Percentiles rank a stretch among this genome's conserved stretches.
phyloP scores from a whole-genome alignment of 2,329 filamentous ascomycete species.

The Neonectria neomacrospora region DNA sequence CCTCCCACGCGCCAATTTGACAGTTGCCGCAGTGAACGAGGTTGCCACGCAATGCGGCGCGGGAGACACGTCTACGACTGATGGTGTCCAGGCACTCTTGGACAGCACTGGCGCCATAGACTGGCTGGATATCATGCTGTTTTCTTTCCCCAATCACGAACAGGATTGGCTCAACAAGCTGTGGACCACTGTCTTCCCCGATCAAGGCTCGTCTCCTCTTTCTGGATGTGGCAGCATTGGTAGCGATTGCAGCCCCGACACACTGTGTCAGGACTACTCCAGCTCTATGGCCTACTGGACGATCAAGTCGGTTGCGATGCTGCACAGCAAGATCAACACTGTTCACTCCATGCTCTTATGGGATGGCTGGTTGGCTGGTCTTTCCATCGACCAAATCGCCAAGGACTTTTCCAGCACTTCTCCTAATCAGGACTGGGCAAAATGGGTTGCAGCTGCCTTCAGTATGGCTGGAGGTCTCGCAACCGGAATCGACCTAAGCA shows the following conservation, averaged over 20 bases:
- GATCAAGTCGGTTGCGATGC: constrained; percentile 3
- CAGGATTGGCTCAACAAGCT: constrained; percentile 15
- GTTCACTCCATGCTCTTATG: constrained; percentile 8
- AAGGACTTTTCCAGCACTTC: constrained; percentile 7
- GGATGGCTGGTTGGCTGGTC: constrained; percentile 17
- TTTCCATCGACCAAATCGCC: constrained; percentile 13
- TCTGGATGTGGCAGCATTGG: constrained; percentile 12
- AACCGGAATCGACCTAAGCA: background rate
- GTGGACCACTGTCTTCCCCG: constrained; percentile 12
- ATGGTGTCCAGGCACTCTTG: constrained; percentile 10
- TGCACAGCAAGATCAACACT: constrained; percentile 17
- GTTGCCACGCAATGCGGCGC: background rate
- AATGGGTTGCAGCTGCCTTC: constrained; percentile 14
- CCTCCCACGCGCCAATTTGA: background rate
- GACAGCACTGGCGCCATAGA: background rate
- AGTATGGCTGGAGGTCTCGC: constrained; percentile 14
- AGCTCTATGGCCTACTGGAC: constrained; percentile 13
- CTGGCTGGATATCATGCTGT: constrained; percentile 16
- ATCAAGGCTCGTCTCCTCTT: constrained; percentile 8
- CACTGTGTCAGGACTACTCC: constrained; percentile 10
- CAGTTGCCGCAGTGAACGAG: background rate
- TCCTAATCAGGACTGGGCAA: constrained; percentile 10
- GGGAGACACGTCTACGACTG: constrained; percentile 7
- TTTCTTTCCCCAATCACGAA: constrained; percentile 8
- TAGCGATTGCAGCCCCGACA: constrained; percentile 6